A percentile compares a stretch with the other conserved stretches of the same genome.
Conservation (phyloP, 345 rosid species). For the Pistacia atlantica region DNA sequence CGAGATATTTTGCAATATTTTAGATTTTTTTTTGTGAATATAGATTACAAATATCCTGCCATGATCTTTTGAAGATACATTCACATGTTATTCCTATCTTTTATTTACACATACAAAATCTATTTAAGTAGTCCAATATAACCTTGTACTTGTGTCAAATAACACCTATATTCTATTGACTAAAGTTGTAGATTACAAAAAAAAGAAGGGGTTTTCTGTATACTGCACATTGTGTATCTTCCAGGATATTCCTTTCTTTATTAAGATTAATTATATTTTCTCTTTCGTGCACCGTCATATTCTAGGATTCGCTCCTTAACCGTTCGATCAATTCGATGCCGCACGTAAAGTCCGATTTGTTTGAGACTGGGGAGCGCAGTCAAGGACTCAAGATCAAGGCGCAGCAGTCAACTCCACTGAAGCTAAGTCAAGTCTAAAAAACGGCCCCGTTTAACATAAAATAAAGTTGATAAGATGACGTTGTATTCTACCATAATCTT, state of each 20-base stretch:
- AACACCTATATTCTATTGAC: neutral
- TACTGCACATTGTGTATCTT: neutral
- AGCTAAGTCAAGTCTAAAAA: no score
- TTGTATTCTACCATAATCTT: no score
- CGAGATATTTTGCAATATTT: no score
- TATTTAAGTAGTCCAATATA: neutral
- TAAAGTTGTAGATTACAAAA: neutral
- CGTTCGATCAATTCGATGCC: constrained; percentile 5
- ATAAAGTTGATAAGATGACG: no score
- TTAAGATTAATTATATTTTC: neutral
- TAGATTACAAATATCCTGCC: no score
- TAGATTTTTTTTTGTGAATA: no score
- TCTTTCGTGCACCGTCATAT: constrained; percentile 21
- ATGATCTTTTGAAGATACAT: no score
- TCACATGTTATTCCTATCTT: no score
- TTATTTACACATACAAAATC: no score
- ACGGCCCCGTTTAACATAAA: neutral
- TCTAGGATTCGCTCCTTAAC: constrained; percentile 2
- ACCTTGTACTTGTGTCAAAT: neutral
- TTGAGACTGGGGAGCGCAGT: no score
- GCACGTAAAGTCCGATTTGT: constrained; percentile 14
- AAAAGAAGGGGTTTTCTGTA: neutral
- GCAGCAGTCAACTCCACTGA: no score
- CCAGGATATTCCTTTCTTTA: neutral
- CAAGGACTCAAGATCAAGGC: no score